Conservation (phyloP, 2,329 filamentous ascomycete species). For the Exophiala lecanii-corni region DNA sequence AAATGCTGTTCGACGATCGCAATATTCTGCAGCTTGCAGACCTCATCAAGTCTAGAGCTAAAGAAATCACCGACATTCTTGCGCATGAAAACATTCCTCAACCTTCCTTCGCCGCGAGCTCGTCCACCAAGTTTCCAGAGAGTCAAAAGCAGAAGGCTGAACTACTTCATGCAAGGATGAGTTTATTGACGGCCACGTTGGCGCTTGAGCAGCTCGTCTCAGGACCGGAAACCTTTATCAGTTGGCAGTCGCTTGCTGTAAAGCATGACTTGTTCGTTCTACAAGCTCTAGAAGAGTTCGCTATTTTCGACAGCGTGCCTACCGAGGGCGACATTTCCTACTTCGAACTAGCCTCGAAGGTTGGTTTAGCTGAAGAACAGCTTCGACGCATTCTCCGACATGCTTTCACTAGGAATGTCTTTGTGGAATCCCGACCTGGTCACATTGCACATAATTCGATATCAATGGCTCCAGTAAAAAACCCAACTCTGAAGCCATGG, state of each 20-base stretch:
- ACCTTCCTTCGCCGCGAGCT: background rate
- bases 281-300: slow-evolving; percentile 29
- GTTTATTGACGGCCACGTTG: slow-evolving; percentile 3
- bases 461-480: slow-evolving; percentile 42
- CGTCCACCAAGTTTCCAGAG: slow-evolving; percentile 1
- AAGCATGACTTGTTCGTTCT: slow-evolving; percentile 27
- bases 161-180: slow-evolving; percentile 7
- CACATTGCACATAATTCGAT: slow-evolving; percentile 53
- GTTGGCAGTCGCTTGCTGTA: slow-evolving; percentile 3
- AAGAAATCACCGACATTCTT: slow-evolving; percentile 3
- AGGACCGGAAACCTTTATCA: slow-evolving; percentile 3
- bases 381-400: slow-evolving; percentile 33
- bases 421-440: slow-evolving; percentile 49
- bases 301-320: slow-evolving; percentile 31
- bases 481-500: slow-evolving; percentile 43
- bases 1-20: too few relatives aligned
- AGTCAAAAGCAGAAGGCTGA: background rate
- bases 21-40: slow-evolving; percentile 2
- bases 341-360: slow-evolving; percentile 25
- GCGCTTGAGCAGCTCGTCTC: slow-evolving; percentile 1
- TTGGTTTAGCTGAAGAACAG: slow-evolving; percentile 8
- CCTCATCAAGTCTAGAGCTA: background rate
- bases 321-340: slow-evolving; percentile 26
- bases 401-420: slow-evolving; percentile 55
- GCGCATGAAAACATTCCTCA: background rate